These are phyloP conservation scores for Sclerotinia trifoliorum DNA, from an alignment of 2,329 filamentous ascomycete species.

Conservation along the genomic window DNA sequence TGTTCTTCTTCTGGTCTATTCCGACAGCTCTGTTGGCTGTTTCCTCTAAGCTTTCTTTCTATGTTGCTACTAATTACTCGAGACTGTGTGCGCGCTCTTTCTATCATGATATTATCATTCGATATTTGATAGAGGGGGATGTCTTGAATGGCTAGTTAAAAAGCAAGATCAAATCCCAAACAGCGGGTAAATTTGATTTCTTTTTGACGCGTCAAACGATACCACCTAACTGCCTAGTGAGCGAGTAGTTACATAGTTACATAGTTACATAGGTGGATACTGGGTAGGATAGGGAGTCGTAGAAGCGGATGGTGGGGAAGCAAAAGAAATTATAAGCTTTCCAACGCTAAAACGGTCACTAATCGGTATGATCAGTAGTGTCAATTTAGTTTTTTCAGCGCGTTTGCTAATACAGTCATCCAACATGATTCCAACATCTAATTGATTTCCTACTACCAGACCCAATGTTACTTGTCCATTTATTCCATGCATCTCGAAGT, in stretches of 20 bases:
- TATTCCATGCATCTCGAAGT: background rate
- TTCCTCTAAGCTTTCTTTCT: background rate
- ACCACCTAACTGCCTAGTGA: background rate
- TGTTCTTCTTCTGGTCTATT: background rate
- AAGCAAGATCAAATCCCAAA: background rate
- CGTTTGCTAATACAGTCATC: conserved; percentile 10
- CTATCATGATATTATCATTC: background rate
- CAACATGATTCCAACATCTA: background rate
- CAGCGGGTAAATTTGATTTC: conserved; percentile 5
- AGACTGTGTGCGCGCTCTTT: conserved; percentile 10
- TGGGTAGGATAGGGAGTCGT: background rate
- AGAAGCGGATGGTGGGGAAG: background rate
- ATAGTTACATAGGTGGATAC: background rate
- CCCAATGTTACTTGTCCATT: background rate
- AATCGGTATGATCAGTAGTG: too few relatives aligned
- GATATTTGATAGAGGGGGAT: background rate
- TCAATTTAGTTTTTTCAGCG: background rate
- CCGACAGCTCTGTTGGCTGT: background rate
- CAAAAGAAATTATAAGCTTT: conserved; percentile 13
- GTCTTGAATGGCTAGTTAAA: conserved; percentile 2
- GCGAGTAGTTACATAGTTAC: too few relatives aligned
- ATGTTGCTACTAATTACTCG: background rate
- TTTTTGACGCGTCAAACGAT: conserved; percentile 15
- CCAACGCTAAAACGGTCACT: conserved; percentile 3
- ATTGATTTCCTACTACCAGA: background rate